Evolutionary conservation across 441 rosid genomes (phyloP), one percentile per base, ranked within the genome.

Genomic region (Oxalis stricta): DNA sequence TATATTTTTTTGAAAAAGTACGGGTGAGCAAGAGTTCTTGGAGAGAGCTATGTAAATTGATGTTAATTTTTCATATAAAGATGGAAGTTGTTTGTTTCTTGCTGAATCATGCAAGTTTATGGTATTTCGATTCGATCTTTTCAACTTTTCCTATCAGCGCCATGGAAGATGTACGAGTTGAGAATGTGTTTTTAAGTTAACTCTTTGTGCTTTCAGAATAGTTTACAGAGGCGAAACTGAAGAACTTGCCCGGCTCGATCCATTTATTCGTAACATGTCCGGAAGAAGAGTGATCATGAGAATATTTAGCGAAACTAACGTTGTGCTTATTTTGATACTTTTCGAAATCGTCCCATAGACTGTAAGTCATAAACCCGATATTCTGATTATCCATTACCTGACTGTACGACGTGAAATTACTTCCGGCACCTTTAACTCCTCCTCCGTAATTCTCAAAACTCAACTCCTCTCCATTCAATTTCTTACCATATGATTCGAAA

Each of bases 171-270:
- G n/a, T n/a, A n/a, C n/a, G n/a, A n/a, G n/a, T n/a, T n/a, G n/a
- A n/a, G n/a, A n/a, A n/a, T n/a, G n/a, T n/a, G n/a, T n/a, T n/a
- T n/a, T n/a, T n/a, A n/a, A n/a, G n/a, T n/a, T n/a, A n/a, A n/a
- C n/a, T n/a, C n/a, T n/a, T n/a, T n/a, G n/a, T n/a, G n/a, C n/a
- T n/a, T n/a, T n/a, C n/a, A n/a, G n/a, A n/a, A n/a, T n/a, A n/a
- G n/a, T n/a, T n/a, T n/a, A n/a, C n/a, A n/a, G n/a, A n/a, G n/a
- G n/a, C n/a, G n/a, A n/a, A n/a, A 4, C 99, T 63, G 28, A 92
- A 92, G 75, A 92, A 92, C 63, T 92, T 92, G 15, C 99, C 99
- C 35, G 95, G 92, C 44, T 92, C 99, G 0, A 82, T 67, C 99
- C 99, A 84, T 47, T 48, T 70, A 64, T 75, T 91, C 31, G 75